Evolutionary conservation across 345 rosid species (phyloP), one percentile per base, ranked within the genome.

Genomic region (Sonneratia alba): DNA sequence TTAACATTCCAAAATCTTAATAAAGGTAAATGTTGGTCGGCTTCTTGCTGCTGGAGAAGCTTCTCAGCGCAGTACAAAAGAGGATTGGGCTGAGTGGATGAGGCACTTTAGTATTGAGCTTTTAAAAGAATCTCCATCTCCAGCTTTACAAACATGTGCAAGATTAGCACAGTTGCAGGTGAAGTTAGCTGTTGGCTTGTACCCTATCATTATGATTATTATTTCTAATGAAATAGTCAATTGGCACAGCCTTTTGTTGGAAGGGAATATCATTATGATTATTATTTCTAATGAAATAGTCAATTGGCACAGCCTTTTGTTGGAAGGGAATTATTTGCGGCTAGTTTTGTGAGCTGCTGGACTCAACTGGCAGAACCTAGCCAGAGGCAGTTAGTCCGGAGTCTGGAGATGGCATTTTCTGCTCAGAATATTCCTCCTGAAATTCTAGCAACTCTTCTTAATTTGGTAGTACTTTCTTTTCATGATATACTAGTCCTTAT

Each of bases 71-170:
- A 92, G 97, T 76, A 95, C 99, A 59, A 92, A 87, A 83, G 99
- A 95, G 87, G 99, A 95, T 74, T 95, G 99, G 99, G 96, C 96
- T 68, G 99, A 95, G 77, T 95, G 99, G 99, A 95, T 95, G 99
- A 85, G 99, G 84, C 99, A 95, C 86, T 92, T 92, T 78, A 95
- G 99, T 83, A 95, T 95, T 83, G 98, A 95, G 80, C 90, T 92
- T 74, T 83, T 95, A 40, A 95, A 92, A 83, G 93, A 92, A 84
- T 95, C 99, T 78, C 99, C 99, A 74, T 92, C 93, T 83, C 98
- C 99, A 55, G 99, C 99, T 70, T 81, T 95, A 77, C 85, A 95
- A 85, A 89, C 98, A 51, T 95, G 99, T 78, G 96, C 97, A 76
- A 89, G 92, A 79, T 94, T 95, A 73, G 99, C 99, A 72, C 99